Base-by-base conservation (phyloP, 192 early-diverging fungal genomes). In the Lunasporangiospora selenospora region DNA sequence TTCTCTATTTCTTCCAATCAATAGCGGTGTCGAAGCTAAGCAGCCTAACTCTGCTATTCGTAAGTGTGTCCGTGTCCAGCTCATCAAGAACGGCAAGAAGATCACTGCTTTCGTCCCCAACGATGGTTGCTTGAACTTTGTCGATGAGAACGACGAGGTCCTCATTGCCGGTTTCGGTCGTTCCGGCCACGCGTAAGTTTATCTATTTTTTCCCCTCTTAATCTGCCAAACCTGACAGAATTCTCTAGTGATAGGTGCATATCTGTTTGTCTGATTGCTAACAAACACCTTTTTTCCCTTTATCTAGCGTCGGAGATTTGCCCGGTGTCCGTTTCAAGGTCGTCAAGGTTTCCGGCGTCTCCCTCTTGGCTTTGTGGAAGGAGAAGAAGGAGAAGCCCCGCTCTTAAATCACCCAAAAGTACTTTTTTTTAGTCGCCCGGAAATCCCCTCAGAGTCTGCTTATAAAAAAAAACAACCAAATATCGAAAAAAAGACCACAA, bases 11-110 rank as follows among this genome's bases (percentile, higher is more conserved):
- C 42, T 55, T 60, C 10, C 32, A 30, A 29, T 46, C 10, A 38
- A 60, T 65, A 92, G 90, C 83, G 98, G 96, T 93, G 94, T 99
- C 78, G 98, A 99, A 89, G 95, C 98, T 81, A 99, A 99, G 85
- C 98, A 99, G 84, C 98, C 98, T 81, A 99, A 99, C 93, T 99
- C 98, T 87, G 98, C 98, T 65, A 99, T 99, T 91, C 95, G 98
- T 86, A 99, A 99, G 89, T 98, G 96, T 87, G 95, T 99, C 67
- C 95, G 98, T 94, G 97, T 96, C 67, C 98, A 99, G 88, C 89
- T 99, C 67, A 98, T 99, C 90, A 99, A 99, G 92, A 99, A 99
- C 91, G 95, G 93, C 80, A 99, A 99, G 93, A 99, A 98, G 91
- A 91, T 99, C 80, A 97, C 98, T 57, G 98, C 98, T 77, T 99